Conservation (phyloP, 768 basidiomycete species). For the Myochromella boudieri region DNA sequence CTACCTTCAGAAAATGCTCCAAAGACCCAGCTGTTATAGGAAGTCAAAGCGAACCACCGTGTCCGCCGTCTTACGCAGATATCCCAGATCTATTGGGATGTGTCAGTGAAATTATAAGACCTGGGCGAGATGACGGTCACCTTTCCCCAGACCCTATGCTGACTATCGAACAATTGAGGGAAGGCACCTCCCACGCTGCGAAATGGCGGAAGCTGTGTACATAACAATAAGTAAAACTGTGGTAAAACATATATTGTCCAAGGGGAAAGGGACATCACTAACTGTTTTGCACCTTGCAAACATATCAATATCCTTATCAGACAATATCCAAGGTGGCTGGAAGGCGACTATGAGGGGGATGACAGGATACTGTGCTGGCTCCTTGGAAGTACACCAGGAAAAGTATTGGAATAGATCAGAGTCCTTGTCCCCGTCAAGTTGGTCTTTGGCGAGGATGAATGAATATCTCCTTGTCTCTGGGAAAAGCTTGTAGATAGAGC, state of each 20-base stretch:
- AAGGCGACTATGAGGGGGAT: conserved; percentile 46
- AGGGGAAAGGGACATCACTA: conserved; percentile 8
- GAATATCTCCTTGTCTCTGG: conserved; percentile 42
- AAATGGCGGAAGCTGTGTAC: conserved; percentile 40
- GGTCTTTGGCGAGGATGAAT: conserved; percentile 32
- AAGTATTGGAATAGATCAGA: conserved; percentile 43
- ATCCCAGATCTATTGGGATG: conserved; percentile 51
- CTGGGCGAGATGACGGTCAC: conserved; percentile 22
- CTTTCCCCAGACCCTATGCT: conserved; percentile 63
- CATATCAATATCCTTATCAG: conserved; percentile 50
- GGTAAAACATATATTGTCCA: background rate
- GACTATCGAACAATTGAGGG: conserved; percentile 34
- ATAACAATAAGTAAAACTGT: conserved; percentile 14
- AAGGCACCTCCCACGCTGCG: conserved; percentile 30
- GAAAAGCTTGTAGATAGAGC: conserved; percentile 15
- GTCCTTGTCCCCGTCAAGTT: conserved; percentile 29
- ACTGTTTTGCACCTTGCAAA: conserved; percentile 48
- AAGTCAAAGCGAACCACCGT: conserved; percentile 59
- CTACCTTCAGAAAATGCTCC: conserved; percentile 59
- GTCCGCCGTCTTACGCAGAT: conserved; percentile 45
- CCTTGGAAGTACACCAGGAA: conserved; percentile 36
- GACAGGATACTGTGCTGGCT: background rate
- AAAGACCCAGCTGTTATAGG: conserved; percentile 62
- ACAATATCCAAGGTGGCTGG: conserved; percentile 62
- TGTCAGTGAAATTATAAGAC: background rate